These are phyloP conservation scores for Viola odorata DNA, from an alignment of 345 rosid genomes.

Conservation along the genomic window DNA sequence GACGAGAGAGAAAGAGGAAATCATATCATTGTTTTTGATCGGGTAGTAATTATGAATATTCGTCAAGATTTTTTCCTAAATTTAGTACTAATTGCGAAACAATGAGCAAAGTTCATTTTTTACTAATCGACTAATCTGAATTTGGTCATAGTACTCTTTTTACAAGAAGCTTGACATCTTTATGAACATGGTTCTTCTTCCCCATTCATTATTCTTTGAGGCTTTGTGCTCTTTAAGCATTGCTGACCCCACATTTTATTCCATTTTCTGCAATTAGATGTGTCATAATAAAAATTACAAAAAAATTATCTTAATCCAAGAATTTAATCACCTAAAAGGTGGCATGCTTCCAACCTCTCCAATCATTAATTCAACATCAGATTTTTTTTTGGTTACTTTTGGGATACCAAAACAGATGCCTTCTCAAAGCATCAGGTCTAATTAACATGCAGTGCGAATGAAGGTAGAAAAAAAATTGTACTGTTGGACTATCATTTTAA, in stretches of 20 bases:
- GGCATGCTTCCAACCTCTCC: background rate
- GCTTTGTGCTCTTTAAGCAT: background rate
- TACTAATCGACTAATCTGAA: too few species aligned
- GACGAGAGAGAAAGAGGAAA: too few species aligned
- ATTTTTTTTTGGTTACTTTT: background rate
- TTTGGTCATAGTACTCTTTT: background rate
- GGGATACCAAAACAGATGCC: background rate
- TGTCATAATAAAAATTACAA: too few species aligned
- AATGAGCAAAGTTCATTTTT: background rate
- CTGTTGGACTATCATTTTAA: too few species aligned
- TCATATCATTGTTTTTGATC: too few species aligned
- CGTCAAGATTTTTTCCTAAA: too few species aligned
- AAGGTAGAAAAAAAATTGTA: too few species aligned
- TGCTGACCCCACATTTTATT: background rate
- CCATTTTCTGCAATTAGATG: background rate
- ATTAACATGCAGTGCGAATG: too few species aligned
- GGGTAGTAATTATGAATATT: too few species aligned
- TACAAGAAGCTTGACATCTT: conserved; percentile 1
- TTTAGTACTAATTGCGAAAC: background rate
- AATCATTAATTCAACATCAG: background rate
- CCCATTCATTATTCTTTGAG: background rate
- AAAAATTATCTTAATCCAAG: background rate
- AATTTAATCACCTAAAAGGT: background rate
- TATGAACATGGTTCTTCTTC: conserved; percentile 3
- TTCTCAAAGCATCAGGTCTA: too few species aligned